Evolutionary conservation across 805 yeast species (phyloP), one percentile per base, ranked within the genome.

Genomic region (Monosporozyma servazzii): DNA sequence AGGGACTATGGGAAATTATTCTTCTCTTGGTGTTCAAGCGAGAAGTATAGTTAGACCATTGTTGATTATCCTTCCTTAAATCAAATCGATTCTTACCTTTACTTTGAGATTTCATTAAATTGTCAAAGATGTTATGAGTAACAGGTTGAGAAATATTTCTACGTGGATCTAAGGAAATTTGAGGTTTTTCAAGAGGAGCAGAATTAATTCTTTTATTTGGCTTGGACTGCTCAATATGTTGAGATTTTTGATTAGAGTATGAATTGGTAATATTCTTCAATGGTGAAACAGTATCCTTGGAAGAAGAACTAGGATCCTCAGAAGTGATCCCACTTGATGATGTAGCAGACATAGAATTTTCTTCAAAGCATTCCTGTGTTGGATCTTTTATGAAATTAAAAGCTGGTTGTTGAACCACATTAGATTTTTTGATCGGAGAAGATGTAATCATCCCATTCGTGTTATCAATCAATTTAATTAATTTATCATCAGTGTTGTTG

Each of bases 81-180:
- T 40, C 45, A 41, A 41, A 27, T 4, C 31, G 3, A 45, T 33
- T 21, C 25, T 21, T 41, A 8, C 41, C 23, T 21, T 41, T 21
- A 21, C 41, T 15, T 31, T 45, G 37, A 18, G 36, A 6, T 40
- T 48, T 21, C 25, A 41, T 41, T 13, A 61, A 46, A 21, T 45
- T n/a, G 17, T 40, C 44, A 27, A 46, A 27, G 2, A 56, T 51
- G 21, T 50, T 58, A 8, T 62, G 48, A 27, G 55, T 56, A 2
- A 43, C 51, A 9, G 70, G 68, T 46, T 62, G 65, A 3, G 68
- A 56, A 10, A 58, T 43, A 47, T 60, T 63, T 30, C 66, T 60
- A 45, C 67, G 64, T 6, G 70, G 70, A 48, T 66, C 70, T 36
- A 66, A 50, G 0, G 68, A 64, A 17, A 40, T 39, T 23, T 18